Conservation (phyloP, 176 grass and related monocot species). For the Zizania latifolia region DNA sequence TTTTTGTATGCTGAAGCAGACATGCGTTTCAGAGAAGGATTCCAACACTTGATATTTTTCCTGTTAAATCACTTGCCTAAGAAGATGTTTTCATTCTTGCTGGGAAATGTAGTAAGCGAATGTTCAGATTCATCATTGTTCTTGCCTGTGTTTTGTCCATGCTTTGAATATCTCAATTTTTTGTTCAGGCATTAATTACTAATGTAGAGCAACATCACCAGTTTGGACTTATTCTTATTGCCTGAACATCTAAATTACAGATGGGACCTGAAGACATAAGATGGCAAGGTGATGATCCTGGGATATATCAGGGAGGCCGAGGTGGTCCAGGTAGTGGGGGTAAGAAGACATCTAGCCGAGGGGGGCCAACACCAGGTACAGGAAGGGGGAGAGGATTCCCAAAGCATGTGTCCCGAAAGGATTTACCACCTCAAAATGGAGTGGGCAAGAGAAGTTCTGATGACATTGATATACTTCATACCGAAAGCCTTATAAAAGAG, state of each 20-base stretch:
- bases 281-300: slow-evolving; percentile 71
- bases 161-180: not conserved
- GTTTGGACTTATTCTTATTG: not conserved
- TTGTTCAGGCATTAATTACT: not conserved
- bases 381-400: slow-evolving; percentile 62
- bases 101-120: not conserved
- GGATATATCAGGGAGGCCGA: slow-evolving; percentile 39
- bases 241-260: too few relatives aligned
- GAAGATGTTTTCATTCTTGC: not conserved
- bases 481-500: slow-evolving; percentile 65
- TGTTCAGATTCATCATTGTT: not conserved
- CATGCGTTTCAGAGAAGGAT: not conserved
- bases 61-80: not conserved
- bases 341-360: slow-evolving; percentile 50
- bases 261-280: slow-evolving; percentile 82
- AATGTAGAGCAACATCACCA: not conserved
- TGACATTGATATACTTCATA: slow-evolving; percentile 91
- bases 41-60: not conserved
- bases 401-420: slow-evolving; percentile 56
- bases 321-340: slow-evolving; percentile 37
- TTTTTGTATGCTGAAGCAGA: not conserved
- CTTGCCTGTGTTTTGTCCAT: not conserved
- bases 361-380: slow-evolving; percentile 42
- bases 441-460: slow-evolving; percentile 59
- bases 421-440: slow-evolving; percentile 63